Evolutionary conservation across 345 rosid genomes (phyloP).

Genomic region (Eucalyptus albens): DNA sequence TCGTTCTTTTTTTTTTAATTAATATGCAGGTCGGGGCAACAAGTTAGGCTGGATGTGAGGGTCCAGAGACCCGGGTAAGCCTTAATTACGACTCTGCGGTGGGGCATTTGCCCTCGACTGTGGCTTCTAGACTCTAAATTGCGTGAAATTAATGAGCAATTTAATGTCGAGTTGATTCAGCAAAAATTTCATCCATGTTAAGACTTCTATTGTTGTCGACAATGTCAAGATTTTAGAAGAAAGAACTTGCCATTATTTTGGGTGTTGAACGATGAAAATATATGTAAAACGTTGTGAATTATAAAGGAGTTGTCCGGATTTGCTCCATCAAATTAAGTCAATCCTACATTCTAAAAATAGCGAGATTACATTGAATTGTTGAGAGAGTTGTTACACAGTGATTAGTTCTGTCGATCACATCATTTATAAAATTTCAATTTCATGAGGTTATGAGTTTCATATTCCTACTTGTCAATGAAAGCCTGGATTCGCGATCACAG

Average conservation of each 20-base stretch:
- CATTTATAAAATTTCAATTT: not conserved
- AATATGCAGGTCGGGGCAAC: not conserved
- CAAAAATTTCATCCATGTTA: not conserved
- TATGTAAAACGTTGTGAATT: not conserved
- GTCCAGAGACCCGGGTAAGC: not conserved
- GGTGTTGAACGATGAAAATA: not conserved
- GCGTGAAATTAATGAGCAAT: not conserved
- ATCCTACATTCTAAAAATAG: not conserved
- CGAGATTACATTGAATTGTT: not conserved
- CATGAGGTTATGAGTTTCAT: not conserved
- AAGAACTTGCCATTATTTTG: not conserved
- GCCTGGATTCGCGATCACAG: not conserved
- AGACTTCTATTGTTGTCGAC: not conserved
- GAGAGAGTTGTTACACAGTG: fast-evolving
- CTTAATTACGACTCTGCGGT: not conserved
- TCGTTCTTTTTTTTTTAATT: not conserved
- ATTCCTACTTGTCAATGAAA: not conserved
- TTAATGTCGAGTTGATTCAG: not conserved
- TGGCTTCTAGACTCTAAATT: not conserved
- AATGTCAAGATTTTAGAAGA: not conserved
- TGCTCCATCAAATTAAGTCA: not conserved
- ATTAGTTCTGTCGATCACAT: not conserved
- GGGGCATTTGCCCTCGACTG: not conserved
- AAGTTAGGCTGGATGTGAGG: not conserved
- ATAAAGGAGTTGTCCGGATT: not conserved